Conservation (phyloP, 208 protist genomes). For the Crithidia bombi region DNA sequence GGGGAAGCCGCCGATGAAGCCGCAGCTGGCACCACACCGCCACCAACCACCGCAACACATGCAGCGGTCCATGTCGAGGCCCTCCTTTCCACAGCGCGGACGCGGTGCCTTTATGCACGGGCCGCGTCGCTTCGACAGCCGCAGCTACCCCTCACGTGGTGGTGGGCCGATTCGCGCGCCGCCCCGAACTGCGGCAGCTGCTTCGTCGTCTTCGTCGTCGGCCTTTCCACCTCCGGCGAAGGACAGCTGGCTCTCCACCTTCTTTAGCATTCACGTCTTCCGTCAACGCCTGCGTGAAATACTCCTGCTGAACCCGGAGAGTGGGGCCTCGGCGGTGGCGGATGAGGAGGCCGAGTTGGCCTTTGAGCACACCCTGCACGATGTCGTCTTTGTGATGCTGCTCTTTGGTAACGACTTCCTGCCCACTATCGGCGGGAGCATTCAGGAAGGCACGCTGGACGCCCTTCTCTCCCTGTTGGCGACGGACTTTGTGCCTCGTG, state of each 20-base stretch:
- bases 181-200: background rate
- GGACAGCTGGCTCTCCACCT: constrained; percentile 80
- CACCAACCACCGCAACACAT: constrained; percentile 12
- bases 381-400: constrained; percentile 98
- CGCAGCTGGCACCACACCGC: constrained; percentile 12
- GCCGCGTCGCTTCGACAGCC: constrained; percentile 23
- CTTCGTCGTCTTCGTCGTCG: background rate
- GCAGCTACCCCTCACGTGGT: background rate
- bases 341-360: constrained; percentile 18
- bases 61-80: background rate
- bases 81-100: constrained; percentile 15
- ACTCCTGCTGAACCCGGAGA: constrained; percentile 33
- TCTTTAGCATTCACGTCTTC: constrained; percentile 88
- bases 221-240: constrained; percentile 19
- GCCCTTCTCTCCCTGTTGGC: constrained; percentile 77
- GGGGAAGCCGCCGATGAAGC: constrained; percentile 35
- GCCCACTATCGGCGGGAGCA: constrained; percentile 94
- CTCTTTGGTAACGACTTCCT: constrained; percentile 99
- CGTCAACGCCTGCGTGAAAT: constrained; percentile 63
- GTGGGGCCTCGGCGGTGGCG: background rate
- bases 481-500: constrained; percentile 83
- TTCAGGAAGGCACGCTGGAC: constrained; percentile 95
- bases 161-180: background rate
- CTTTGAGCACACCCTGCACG: constrained; percentile 91
- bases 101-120: constrained; percentile 13